Percentiles rank a stretch among this genome's conserved stretches.
Evolutionary conservation across 2,329 filamentous ascomycete genomes (phyloP).

Genomic region (Paracoccidioides brasiliensis): DNA sequence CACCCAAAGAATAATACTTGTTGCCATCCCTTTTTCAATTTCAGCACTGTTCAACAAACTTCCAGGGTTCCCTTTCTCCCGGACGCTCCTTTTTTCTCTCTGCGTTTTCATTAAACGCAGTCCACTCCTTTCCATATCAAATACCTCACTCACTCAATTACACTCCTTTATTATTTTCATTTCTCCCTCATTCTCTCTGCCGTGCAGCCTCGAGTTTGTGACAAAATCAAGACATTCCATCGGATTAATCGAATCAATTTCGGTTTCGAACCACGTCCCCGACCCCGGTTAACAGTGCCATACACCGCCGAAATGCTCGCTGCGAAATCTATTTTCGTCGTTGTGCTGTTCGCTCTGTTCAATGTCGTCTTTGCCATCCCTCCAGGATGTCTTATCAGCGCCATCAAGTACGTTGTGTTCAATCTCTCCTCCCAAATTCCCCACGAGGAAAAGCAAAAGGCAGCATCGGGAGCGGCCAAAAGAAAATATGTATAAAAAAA

Average conservation of each 20-base stretch:
- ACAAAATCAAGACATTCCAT: background rate
- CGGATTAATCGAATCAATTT: conserved; percentile 4
- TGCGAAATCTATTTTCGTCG: conserved; percentile 29
- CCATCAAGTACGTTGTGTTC: conserved; percentile 33
- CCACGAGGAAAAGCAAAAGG: background rate
- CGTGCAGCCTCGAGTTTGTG: conserved; percentile 10
- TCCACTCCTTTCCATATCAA: conserved; percentile 6
- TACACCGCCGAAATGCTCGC: conserved; percentile 30
- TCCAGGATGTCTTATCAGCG: conserved; percentile 39
- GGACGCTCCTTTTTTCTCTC: conserved; percentile 5
- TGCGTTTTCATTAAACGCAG: conserved; percentile 8
- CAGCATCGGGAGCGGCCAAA: background rate
- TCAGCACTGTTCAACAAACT: too few relatives aligned
- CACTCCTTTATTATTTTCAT: conserved; percentile 3
- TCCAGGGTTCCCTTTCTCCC: too few relatives aligned
- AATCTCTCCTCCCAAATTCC: background rate
- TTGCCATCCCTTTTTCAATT: too few relatives aligned
- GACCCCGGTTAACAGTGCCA: background rate
- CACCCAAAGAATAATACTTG: background rate
- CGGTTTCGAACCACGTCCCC: conserved; percentile 5
- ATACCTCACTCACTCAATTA: conserved; percentile 1
- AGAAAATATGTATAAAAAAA: background rate
- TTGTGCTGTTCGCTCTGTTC: conserved; percentile 34
- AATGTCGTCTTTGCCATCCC: conserved; percentile 31
- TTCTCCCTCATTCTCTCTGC: conserved; percentile 4